A percentile compares a stretch with the other conserved stretches of the same genome.
Evolutionary conservation across 768 basidiomycete genomes (phyloP).

Genomic region (Lentinula aciculospora): DNA sequence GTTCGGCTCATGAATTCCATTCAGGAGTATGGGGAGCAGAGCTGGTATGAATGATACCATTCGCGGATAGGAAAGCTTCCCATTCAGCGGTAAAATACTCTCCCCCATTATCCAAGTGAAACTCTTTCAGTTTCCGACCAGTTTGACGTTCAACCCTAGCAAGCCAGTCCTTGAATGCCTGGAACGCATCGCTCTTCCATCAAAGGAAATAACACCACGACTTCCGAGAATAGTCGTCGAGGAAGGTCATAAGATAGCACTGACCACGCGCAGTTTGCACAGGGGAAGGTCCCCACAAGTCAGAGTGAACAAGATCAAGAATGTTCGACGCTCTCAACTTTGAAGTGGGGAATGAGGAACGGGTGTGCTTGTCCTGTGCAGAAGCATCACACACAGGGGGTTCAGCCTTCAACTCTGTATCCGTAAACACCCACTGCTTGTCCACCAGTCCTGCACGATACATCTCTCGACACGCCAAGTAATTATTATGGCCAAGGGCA

Average conservation of each 20-base stretch:
- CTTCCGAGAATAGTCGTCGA: conserved; percentile 19
- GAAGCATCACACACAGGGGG: conserved; percentile 9
- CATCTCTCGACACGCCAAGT: conserved; percentile 1
- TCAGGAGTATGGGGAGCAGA: conserved; percentile 34
- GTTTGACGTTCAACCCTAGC: too few species aligned
- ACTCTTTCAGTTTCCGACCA: too few species aligned
- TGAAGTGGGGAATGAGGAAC: conserved; percentile 10
- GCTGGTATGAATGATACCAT: too few species aligned
- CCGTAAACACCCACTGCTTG: conserved; percentile 3
- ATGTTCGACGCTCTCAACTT: conserved; percentile 8
- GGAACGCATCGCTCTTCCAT: conserved; percentile 18
- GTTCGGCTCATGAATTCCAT: conserved; percentile 39
- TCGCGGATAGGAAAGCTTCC: too few species aligned
- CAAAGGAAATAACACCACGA: conserved; percentile 15
- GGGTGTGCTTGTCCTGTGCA: conserved; percentile 11
- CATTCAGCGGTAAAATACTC: too few species aligned
- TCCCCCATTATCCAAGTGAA: too few species aligned
- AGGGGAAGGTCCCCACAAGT: conserved; percentile 24
- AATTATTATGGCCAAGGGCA: too few species aligned
- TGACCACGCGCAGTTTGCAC: conserved; percentile 14
- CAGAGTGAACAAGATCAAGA: conserved; percentile 22
- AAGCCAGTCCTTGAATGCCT: too few species aligned
- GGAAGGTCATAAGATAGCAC: conserved; percentile 25
- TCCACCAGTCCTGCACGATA: conserved; percentile 7
- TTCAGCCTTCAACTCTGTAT: too few species aligned